phyloP scores from a whole-genome alignment of 495 filamentous ascomycete species.

The Penicillium simplicissimum region DNA sequence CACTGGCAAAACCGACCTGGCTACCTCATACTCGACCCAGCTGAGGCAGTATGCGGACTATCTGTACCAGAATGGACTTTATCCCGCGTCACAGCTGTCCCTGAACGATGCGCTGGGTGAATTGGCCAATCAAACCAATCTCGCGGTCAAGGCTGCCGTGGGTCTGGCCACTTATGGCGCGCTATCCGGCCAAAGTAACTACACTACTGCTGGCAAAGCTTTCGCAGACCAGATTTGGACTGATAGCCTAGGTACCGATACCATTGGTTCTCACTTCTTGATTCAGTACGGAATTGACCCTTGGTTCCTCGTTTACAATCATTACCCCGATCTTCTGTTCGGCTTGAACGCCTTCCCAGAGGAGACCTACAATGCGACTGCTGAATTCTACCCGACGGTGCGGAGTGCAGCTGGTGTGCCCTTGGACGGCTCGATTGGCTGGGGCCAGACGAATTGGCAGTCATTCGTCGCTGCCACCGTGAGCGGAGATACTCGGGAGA shows the following conservation, averaged over 20 bases:
- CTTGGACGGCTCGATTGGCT: conserved; percentile 32
- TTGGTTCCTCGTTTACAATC: conserved; percentile 42
- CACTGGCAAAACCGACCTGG: conserved; percentile 33
- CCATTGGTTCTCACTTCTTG: conserved; percentile 40
- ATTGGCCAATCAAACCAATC: conserved; percentile 51
- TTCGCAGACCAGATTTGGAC: conserved; percentile 44
- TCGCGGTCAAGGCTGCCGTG: conserved; percentile 54
- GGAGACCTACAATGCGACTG: conserved; percentile 35
- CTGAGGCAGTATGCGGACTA: conserved; percentile 48
- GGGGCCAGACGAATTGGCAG: conserved; percentile 46
- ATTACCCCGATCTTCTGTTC: conserved; percentile 43
- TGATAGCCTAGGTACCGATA: conserved; percentile 37
- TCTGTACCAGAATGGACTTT: conserved; percentile 44
- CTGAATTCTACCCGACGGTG: conserved; percentile 34
- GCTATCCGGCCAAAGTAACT: conserved; percentile 34
- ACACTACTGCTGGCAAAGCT: conserved; percentile 34
- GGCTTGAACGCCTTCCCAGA: conserved; percentile 38
- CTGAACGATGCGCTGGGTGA: conserved; percentile 50
- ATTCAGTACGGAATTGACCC: conserved; percentile 33
- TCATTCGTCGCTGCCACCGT: conserved; percentile 33
- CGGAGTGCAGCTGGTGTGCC: conserved; percentile 35
- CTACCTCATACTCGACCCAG: conserved; percentile 28
- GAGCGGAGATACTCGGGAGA: conserved; percentile 18
- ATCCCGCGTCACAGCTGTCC: conserved; percentile 46
- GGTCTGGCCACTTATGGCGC: conserved; percentile 44